Percentiles rank a stretch among this genome's conserved stretches.
Evolutionary conservation across 495 filamentous ascomycete genomes (phyloP).

Genomic region (Neurospora cerealis): DNA sequence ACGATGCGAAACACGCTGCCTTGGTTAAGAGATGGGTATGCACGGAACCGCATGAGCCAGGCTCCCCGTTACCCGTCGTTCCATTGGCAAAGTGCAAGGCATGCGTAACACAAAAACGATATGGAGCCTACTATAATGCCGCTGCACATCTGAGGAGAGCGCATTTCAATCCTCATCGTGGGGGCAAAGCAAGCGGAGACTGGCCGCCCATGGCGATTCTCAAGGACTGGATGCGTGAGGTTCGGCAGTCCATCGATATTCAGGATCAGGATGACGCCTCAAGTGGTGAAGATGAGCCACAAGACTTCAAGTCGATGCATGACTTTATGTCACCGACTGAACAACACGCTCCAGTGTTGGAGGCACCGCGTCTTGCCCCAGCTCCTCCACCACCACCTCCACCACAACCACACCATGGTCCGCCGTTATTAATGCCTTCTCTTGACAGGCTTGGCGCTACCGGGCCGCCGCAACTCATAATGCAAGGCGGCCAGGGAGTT

Average conservation of each 20-base stretch:
- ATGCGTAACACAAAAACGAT: constrained; percentile 69
- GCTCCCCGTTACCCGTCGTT: constrained; percentile 49
- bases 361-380: constrained; percentile 33
- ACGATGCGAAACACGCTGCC: constrained; percentile 65
- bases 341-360: constrained; percentile 28
- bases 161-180: constrained; percentile 71
- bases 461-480: constrained; percentile 15
- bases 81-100: constrained; percentile 77
- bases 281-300: constrained; percentile 35
- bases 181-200: constrained; percentile 79
- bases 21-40: constrained; percentile 76
- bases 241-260: constrained; percentile 41
- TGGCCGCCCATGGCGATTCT: constrained; percentile 77
- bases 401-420: constrained; percentile 30
- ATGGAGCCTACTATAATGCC: constrained; percentile 95
- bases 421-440: constrained; percentile 18
- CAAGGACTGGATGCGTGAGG: constrained; percentile 79
- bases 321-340: constrained; percentile 30
- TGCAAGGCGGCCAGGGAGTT: constrained; percentile 10
- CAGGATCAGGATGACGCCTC: constrained; percentile 37
- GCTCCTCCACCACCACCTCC: constrained; percentile 38
- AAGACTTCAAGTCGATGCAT: constrained; percentile 28
- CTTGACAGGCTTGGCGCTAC: constrained; percentile 11
- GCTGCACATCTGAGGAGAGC: constrained; percentile 84
- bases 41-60: constrained; percentile 30